These are phyloP conservation scores for Naganishia onofrii DNA, from an alignment of 768 basidiomycete species.

Conservation along the genomic window DNA sequence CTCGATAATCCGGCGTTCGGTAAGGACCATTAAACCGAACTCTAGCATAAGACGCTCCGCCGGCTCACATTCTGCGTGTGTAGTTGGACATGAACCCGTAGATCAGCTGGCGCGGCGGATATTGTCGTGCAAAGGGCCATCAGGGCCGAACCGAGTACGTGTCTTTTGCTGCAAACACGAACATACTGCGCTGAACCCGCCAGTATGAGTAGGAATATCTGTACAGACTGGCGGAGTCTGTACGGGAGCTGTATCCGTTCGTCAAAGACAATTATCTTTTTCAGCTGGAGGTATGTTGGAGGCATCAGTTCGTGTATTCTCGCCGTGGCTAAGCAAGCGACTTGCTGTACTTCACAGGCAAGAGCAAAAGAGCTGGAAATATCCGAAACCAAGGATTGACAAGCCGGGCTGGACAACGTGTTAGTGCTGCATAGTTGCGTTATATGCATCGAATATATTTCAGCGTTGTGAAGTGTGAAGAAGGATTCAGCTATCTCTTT, in stretches of 20 bases:
- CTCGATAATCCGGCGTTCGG: conserved; percentile 86
- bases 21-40: conserved; percentile 52
- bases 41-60: neutral
- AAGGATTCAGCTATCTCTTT: neutral
- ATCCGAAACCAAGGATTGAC: neutral
- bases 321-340: too few relatives aligned
- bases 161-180: neutral
- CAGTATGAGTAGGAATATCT: conserved; percentile 70
- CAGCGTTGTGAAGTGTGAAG: too few relatives aligned
- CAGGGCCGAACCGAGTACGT: conserved; percentile 80
- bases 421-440: neutral
- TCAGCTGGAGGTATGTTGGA: conserved; percentile 44
- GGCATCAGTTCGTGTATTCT: neutral
- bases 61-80: neutral
- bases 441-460: neutral
- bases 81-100: conserved; percentile 82
- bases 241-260: conserved; percentile 61
- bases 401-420: neutral
- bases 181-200: neutral
- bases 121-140: conserved; percentile 74
- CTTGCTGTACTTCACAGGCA: neutral
- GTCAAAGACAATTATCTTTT: conserved; percentile 50
- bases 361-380: neutral
- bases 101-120: conserved; percentile 67
- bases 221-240: conserved; percentile 69